Percentiles rank a stretch among this genome's conserved stretches.
Conservation (phyloP, 768 basidiomycete genomes). For the Rhodocollybia butyracea region DNA sequence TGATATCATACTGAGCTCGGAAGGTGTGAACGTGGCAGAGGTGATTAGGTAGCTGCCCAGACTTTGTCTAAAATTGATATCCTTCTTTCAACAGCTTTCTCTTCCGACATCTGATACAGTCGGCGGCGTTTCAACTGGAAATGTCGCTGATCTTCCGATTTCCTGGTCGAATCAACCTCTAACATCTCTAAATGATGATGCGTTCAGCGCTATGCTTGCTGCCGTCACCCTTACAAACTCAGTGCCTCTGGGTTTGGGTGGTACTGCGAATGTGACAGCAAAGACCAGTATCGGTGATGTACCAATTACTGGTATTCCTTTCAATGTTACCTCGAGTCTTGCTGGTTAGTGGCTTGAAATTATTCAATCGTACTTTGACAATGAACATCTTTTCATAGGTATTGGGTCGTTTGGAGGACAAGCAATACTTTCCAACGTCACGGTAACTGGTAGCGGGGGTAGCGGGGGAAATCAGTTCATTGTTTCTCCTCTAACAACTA, state of each 20-base stretch:
- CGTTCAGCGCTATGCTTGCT: slow-evolving; percentile 56
- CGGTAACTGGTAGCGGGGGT: slow-evolving; percentile 64
- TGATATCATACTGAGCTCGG: slow-evolving; percentile 46
- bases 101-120: slow-evolving; percentile 45
- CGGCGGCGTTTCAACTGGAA: slow-evolving; percentile 70
- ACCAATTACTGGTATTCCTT: slow-evolving; percentile 60
- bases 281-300: slow-evolving; percentile 65
- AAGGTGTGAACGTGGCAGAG: slow-evolving; percentile 49
- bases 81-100: slow-evolving; percentile 34
- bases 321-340: slow-evolving; percentile 55
- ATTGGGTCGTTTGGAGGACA: slow-evolving; percentile 57
- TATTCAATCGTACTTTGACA: neutral
- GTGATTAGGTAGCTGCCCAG: slow-evolving; percentile 28
- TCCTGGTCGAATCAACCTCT: slow-evolving; percentile 56
- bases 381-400: slow-evolving; percentile 29
- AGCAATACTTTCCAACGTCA: slow-evolving; percentile 52
- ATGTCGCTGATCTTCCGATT: slow-evolving; percentile 56
- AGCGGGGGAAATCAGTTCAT: slow-evolving; percentile 58
- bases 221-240: slow-evolving; percentile 48
- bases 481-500: slow-evolving; percentile 52
- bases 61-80: neutral
- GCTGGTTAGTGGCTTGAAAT: slow-evolving; percentile 34
- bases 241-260: slow-evolving; percentile 48
- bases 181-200: slow-evolving; percentile 48
- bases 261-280: slow-evolving; percentile 55